Conservation (phyloP, 2,329 filamentous ascomycete genomes). For the Trichoderma harzianum region DNA sequence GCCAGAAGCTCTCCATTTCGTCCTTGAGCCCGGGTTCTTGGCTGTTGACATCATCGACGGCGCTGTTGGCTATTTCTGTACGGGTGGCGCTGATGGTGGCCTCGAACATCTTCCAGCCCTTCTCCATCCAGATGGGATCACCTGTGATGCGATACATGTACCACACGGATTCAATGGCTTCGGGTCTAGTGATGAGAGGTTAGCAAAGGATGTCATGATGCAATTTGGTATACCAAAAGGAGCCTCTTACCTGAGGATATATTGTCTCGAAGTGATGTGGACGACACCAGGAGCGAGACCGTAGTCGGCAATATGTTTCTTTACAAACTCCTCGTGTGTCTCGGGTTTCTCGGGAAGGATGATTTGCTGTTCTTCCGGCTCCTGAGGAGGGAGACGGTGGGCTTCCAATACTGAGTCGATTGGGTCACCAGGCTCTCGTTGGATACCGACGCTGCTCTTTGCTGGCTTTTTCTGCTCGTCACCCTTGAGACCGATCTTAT, state of each 20-base stretch:
- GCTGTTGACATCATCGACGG: constrained; percentile 60
- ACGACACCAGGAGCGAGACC: constrained; percentile 51
- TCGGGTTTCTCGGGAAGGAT: constrained; percentile 35
- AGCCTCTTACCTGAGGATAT: constrained; percentile 57
- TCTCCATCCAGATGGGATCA: constrained; percentile 69
- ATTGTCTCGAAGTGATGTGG: constrained; percentile 44
- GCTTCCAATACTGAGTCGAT: constrained; percentile 18
- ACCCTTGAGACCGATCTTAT: constrained; percentile 28
- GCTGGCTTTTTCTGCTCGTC: constrained; percentile 2
- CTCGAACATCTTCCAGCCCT: constrained; percentile 83
- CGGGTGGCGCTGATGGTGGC: constrained; percentile 64
- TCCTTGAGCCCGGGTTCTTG: constrained; percentile 47
- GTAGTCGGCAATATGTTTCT: constrained; percentile 41
- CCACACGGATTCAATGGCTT: constrained; percentile 85
- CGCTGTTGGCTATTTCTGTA: constrained; percentile 66
- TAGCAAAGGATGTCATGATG: constrained; percentile 19
- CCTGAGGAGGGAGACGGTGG: constrained; percentile 13
- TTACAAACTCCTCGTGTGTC: constrained; percentile 54
- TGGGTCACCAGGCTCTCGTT: background rate
- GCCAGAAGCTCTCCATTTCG: constrained; percentile 86
- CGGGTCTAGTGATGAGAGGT: constrained; percentile 52
- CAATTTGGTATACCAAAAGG: constrained; percentile 23
- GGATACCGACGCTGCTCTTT: background rate
- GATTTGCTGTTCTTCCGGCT: background rate
- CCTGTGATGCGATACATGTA: constrained; percentile 90